Evolutionary conservation across 2,329 filamentous ascomycete genomes (phyloP).

Genomic region (Fusarium torreyae): DNA sequence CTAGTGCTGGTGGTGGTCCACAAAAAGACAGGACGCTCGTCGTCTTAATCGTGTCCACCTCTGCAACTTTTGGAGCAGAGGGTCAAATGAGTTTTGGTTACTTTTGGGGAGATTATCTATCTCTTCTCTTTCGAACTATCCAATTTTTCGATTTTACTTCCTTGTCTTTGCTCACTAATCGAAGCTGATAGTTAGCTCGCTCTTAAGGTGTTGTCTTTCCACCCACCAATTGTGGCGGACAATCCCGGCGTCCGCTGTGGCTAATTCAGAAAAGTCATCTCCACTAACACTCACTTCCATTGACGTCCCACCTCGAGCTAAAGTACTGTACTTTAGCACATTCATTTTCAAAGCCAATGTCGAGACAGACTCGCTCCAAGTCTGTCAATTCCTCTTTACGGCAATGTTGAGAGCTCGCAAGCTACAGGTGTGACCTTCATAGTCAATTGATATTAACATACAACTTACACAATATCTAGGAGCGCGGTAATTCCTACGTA

Average conservation of each 20-base stretch:
- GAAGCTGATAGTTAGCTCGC: background rate
- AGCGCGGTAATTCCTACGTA: slow-evolving; percentile 58
- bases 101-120: no score
- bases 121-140: background rate
- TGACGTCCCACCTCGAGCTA: slow-evolving; percentile 10
- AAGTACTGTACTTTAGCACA: slow-evolving; percentile 19
- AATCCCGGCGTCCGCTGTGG: slow-evolving; percentile 43
- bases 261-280: slow-evolving; percentile 38
- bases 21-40: slow-evolving; percentile 26
- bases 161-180: background rate
- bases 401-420: slow-evolving; percentile 62
- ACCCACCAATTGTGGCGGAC: slow-evolving; percentile 39
- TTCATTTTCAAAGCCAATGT: slow-evolving; percentile 43
- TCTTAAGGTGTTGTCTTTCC: background rate
- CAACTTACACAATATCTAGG: slow-evolving; percentile 47
- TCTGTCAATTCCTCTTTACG: slow-evolving; percentile 42
- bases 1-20: slow-evolving; percentile 30
- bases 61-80: background rate
- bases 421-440: slow-evolving; percentile 55
- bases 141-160: slow-evolving; percentile 8
- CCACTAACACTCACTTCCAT: slow-evolving; percentile 34
- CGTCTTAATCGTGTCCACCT: slow-evolving; percentile 3
- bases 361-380: slow-evolving; percentile 34
- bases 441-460: background rate
- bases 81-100: background rate